A percentile compares a stretch with the other conserved stretches of the same genome.
These are phyloP conservation scores for Penicillium olsonii DNA, from an alignment of 2,329 filamentous ascomycete species.

Conservation along the genomic window DNA sequence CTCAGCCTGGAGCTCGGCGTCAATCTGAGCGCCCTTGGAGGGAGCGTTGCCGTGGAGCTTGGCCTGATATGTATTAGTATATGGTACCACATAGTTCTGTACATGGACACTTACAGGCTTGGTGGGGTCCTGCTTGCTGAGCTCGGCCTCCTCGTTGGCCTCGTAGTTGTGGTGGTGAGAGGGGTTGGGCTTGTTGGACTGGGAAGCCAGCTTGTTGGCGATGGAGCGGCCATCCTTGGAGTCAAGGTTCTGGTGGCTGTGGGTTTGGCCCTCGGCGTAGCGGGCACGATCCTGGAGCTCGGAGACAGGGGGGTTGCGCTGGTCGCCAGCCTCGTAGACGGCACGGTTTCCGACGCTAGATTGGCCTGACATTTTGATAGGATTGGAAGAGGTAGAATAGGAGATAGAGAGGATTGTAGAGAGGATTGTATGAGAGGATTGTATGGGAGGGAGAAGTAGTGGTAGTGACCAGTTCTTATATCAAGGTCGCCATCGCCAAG, in stretches of 20 bases:
- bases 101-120: conserved; percentile 36
- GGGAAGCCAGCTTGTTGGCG: conserved; percentile 45
- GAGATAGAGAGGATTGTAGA: background rate
- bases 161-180: conserved; percentile 28
- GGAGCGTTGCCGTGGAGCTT: conserved; percentile 49
- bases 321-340: conserved; percentile 77
- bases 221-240: conserved; percentile 58
- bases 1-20: conserved; percentile 46
- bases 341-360: conserved; percentile 67
- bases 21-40: conserved; percentile 50
- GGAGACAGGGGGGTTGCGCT: conserved; percentile 63
- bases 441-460: too few relatives aligned
- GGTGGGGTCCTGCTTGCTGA: conserved; percentile 46
- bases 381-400: background rate
- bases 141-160: conserved; percentile 37
- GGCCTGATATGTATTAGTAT: conserved; percentile 36
- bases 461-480: conserved; percentile 18
- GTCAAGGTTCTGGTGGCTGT: conserved; percentile 69
- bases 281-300: conserved; percentile 56
- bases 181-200: conserved; percentile 31
- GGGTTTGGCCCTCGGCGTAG: conserved; percentile 70
- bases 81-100: too few relatives aligned
- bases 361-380: conserved; percentile 41
- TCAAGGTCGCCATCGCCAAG: conserved; percentile 8
- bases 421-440: too few relatives aligned